These are phyloP conservation scores for Pseudocercospora eumusae DNA, from an alignment of 2,329 filamentous ascomycete genomes.

Conservation along the genomic window DNA sequence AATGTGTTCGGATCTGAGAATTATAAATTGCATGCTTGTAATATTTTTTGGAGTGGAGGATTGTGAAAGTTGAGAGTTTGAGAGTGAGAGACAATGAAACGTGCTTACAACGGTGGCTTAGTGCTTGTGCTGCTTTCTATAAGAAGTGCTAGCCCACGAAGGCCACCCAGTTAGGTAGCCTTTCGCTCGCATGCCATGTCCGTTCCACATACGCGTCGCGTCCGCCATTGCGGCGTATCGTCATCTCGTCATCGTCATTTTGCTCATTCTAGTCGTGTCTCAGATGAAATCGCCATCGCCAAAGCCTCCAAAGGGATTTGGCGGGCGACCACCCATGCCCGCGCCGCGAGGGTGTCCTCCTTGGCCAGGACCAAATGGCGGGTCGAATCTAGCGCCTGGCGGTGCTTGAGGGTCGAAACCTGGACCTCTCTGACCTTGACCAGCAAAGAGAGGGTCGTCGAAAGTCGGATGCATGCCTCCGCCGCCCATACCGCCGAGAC, in stretches of 20 bases:
- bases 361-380: slow-evolving; percentile 72
- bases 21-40: no score
- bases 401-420: slow-evolving; percentile 72
- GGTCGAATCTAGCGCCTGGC: slow-evolving; percentile 89
- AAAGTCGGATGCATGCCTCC: slow-evolving; percentile 95
- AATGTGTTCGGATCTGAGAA: no score
- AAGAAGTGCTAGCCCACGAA: not conserved
- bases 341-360: slow-evolving; percentile 51
- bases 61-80: not conserved
- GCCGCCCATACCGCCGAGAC: slow-evolving; percentile 52
- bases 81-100: not conserved
- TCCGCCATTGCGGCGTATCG: not conserved
- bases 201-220: no score
- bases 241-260: not conserved
- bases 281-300: slow-evolving; percentile 61
- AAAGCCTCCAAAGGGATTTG: slow-evolving; percentile 63
- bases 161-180: not conserved
- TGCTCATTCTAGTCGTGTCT: slow-evolving; percentile 10
- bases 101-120: not conserved
- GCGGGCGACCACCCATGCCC: slow-evolving; percentile 51
- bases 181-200: not conserved
- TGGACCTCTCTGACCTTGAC: slow-evolving; percentile 48
- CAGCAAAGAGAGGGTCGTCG: slow-evolving; percentile 80
- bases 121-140: not conserved
- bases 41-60: not conserved